These are phyloP conservation scores for Orychophragmus violaceus DNA, from an alignment of 345 rosid species.

Conservation along the genomic window DNA sequence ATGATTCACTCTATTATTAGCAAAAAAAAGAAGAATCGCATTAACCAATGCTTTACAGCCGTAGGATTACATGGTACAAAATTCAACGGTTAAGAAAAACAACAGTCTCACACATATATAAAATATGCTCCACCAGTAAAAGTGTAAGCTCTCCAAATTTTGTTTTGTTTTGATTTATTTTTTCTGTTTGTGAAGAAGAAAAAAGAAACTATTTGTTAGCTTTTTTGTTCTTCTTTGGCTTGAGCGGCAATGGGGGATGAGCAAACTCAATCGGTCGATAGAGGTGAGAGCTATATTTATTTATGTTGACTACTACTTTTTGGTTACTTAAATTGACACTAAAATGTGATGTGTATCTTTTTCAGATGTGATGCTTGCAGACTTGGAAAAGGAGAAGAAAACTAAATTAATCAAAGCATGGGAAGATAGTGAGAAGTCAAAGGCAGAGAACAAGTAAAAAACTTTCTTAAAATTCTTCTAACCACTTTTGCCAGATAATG, in stretches of 20 bases:
- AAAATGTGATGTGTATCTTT: background rate
- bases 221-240: background rate
- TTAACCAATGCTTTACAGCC: constrained; percentile 13
- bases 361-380: constrained; percentile 81
- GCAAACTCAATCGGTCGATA: constrained; percentile 58
- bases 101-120: constrained; percentile 10
- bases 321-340: background rate
- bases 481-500: background rate
- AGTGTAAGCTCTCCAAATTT: no score
- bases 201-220: background rate
- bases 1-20: no score
- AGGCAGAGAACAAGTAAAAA: constrained; percentile 82
- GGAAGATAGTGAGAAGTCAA: constrained; percentile 86
- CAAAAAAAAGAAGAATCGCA: constrained; percentile 4
- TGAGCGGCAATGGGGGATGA: constrained; percentile 52
- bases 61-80: constrained; percentile 26
- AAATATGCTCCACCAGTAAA: constrained; percentile 17
- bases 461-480: background rate
- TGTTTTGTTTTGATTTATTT: background rate
- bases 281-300: constrained; percentile 42
- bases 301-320: background rate
- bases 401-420: constrained; percentile 73
- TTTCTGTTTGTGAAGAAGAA: background rate
- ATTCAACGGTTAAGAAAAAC: constrained; percentile 27
- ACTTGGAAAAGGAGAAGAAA: constrained; percentile 65